phyloP scores from a whole-genome alignment of 1,284 basidiomycete genomes.

The Naganishia cerealis region DNA sequence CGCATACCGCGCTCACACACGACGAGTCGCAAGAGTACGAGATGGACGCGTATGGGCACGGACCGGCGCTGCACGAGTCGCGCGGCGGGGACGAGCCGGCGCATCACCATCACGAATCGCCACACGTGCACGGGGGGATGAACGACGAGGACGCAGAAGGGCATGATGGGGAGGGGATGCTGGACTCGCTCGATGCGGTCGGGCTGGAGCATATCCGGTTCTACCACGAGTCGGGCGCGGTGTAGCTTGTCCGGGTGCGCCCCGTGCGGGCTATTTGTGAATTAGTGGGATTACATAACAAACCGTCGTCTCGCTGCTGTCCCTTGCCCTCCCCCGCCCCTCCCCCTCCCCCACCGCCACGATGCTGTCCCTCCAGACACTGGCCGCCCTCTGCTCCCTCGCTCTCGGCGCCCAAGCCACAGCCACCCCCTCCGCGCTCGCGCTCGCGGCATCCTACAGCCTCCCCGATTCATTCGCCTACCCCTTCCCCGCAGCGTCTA shows the following conservation, averaged over 20 bases:
- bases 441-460: constrained; percentile 24
- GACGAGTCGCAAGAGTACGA: constrained; percentile 16
- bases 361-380: neutral
- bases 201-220: neutral
- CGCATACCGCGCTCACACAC: constrained; percentile 1
- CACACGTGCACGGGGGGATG: constrained; percentile 3
- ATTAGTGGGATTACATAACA: neutral
- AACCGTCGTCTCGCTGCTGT: neutral
- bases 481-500: constrained; percentile 14
- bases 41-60: constrained; percentile 15
- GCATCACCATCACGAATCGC: constrained; percentile 7
- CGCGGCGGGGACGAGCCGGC: neutral
- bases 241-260: constrained; percentile 12
- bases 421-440: neutral
- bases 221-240: neutral
- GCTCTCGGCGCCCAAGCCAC: constrained; percentile 2
- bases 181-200: constrained; percentile 14
- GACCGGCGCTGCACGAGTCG: constrained; percentile 10
- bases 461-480: constrained; percentile 12
- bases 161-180: constrained; percentile 8
- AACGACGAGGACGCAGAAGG: constrained; percentile 4
- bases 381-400: constrained; percentile 1
- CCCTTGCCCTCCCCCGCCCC: neutral
- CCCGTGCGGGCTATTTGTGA: constrained; percentile 4
- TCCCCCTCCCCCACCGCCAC: too few species aligned